Conservation (phyloP, 164 flowering plant genomes). For the Annona cherimola region DNA sequence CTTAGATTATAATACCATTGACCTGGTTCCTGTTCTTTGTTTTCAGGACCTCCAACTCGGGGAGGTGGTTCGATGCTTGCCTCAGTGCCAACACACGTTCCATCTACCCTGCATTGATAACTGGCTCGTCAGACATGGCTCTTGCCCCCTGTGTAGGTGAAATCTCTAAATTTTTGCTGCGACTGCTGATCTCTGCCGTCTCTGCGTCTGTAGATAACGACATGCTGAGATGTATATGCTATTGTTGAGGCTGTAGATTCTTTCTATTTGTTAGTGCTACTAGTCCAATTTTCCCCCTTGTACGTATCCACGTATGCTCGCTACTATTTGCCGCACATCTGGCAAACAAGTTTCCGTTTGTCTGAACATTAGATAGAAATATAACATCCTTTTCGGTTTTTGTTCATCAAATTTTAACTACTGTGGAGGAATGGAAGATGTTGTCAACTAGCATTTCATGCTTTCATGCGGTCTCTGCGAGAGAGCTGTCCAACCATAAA, state of each 20-base stretch:
- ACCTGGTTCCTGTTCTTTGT: not conserved
- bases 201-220: not conserved
- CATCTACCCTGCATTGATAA: constrained; percentile 86
- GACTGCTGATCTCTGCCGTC: constrained; percentile 13
- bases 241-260: not conserved
- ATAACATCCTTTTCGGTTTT: too few species aligned
- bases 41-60: constrained; percentile 73
- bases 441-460: too few species aligned
- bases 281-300: too few species aligned
- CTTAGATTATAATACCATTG: not conserved
- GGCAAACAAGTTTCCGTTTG: too few species aligned
- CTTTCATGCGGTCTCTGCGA: too few species aligned
- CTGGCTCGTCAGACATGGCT: constrained; percentile 80
- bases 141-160: constrained; percentile 89
- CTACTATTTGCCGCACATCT: too few species aligned
- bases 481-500: too few species aligned
- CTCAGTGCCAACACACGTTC: constrained; percentile 83
- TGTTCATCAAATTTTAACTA: too few species aligned
- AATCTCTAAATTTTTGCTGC: constrained; percentile 39
- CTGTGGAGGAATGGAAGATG: too few species aligned
- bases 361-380: too few species aligned
- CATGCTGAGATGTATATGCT: constrained; percentile 6
- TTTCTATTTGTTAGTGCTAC: too few species aligned
- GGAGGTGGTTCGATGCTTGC: constrained; percentile 72
- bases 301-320: too few species aligned